Evolutionary conservation across 2,329 filamentous ascomycete genomes (phyloP), one percentile per base, ranked within the genome.

Genomic region (Fusarium praegraminearum): DNA sequence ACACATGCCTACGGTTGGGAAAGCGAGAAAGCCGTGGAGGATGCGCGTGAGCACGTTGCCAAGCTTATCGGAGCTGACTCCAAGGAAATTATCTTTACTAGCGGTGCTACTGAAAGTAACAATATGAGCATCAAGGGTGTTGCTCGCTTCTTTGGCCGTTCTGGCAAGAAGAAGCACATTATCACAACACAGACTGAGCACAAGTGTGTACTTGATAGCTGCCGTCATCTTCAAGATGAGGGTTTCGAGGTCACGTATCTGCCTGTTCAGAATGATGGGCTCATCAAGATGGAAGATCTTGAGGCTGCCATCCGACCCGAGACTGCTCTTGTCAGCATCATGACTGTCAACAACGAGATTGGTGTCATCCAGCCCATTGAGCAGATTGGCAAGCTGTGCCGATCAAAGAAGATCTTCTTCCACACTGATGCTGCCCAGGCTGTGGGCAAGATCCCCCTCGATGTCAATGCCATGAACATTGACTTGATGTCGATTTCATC

Each of bases 121-220:
- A 99, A 99, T 77, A 99, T 99, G 96, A 97, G 94, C 81, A 93
- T 99, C 83, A 99, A 99, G 83, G 96, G 96, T 69, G 95, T 99
- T 11, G 94, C 96, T 22, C 88, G 95, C 69, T 99, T 99, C 83
- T 98, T 98, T 79, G 94, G 93, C 71, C 89, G 93, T 61, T 90
- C 89, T 4, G 94, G 94, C 75, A 98, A 98, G 89, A 98, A 98
- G 89, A 97, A 92, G 83, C 96, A 99, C 81, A 95, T 99, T 77
- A 94, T 99, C 80, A 99, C 96, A 26, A 93, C 90, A 40, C 96
- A 98, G 83, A 99, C 96, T 0, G 96, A 99, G 82, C 96, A 99
- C 86, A 99, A 99, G 84, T 99, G 96, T 81, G 96, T 99, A 18
- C 86, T 99, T 54, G 96, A 99, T 82, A 98, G 94, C 83, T 98